phyloP scores from a whole-genome alignment of 208 protist species.

The Sergeia podlipaevii region DNA sequence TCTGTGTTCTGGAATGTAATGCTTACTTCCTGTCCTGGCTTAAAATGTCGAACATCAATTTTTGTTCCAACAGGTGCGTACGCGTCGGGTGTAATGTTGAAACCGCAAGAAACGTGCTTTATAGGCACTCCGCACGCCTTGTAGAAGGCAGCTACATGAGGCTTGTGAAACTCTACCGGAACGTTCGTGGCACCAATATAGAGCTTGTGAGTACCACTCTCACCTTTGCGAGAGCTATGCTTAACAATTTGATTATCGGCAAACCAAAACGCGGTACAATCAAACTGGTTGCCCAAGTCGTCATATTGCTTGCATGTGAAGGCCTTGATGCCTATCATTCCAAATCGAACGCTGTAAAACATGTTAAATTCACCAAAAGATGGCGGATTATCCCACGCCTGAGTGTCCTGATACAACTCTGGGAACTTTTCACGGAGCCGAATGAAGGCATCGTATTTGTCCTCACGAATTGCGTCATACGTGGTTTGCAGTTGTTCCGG shows the following conservation, averaged over 20 bases:
- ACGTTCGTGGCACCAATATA: slow-evolving; percentile 91
- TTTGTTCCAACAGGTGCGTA: slow-evolving; percentile 92
- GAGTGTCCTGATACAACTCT: slow-evolving; percentile 91
- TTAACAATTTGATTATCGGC: slow-evolving; percentile 91
- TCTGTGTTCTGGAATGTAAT: slow-evolving; percentile 92
- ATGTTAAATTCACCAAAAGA: slow-evolving; percentile 94
- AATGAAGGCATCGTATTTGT: slow-evolving; percentile 93
- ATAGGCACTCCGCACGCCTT: slow-evolving; percentile 87
- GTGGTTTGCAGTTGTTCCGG: slow-evolving; percentile 90
- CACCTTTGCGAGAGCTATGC: slow-evolving; percentile 73
- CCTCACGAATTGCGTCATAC: slow-evolving; percentile 93
- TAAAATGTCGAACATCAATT: slow-evolving; percentile 92
- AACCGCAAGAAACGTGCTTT: slow-evolving; percentile 86
- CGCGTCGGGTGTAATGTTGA: slow-evolving; percentile 87
- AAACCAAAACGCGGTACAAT: slow-evolving; percentile 92
- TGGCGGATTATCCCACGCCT: slow-evolving; percentile 89
- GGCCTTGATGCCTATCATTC: slow-evolving; percentile 88
- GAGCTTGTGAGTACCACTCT: slow-evolving; percentile 82
- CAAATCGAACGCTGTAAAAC: slow-evolving; percentile 92
- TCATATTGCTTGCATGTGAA: slow-evolving; percentile 93
- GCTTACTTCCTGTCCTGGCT: slow-evolving; percentile 91
- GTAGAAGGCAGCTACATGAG: slow-evolving; percentile 86
- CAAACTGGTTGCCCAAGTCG: slow-evolving; percentile 91
- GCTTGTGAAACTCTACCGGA: slow-evolving; percentile 90
- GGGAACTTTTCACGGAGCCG: slow-evolving; percentile 90